phyloP scores from a whole-genome alignment of 306 rosid genomes.

The Castanopsis chinensis region DNA sequence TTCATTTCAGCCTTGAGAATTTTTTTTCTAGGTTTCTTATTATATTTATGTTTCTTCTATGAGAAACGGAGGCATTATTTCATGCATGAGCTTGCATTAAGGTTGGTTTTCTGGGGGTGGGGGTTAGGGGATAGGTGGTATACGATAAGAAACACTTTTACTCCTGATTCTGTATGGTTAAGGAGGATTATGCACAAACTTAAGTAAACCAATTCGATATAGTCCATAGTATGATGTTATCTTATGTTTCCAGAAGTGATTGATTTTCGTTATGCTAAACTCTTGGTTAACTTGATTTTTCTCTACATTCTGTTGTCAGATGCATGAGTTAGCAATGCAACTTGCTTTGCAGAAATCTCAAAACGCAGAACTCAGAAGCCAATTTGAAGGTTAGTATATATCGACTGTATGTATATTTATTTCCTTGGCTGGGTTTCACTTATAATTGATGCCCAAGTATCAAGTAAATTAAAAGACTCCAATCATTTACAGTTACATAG shows the following conservation, averaged over 20 bases:
- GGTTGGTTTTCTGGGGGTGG: neutral
- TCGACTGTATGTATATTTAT: neutral
- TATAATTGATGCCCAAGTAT: neutral
- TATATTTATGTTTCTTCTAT: neutral
- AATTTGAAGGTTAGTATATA: conserved; percentile 71
- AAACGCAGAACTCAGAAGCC: conserved; percentile 70
- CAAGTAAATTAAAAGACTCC: neutral
- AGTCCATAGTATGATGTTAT: neutral
- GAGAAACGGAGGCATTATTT: neutral
- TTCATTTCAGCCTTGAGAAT: neutral
- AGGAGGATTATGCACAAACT: neutral
- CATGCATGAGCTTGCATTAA: neutral
- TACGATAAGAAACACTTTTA: neutral
- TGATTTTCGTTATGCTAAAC: conserved; percentile 10
- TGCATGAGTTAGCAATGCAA: conserved; percentile 81
- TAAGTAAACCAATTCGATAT: neutral
- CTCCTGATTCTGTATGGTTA: neutral
- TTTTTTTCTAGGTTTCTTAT: neutral
- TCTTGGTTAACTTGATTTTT: neutral
- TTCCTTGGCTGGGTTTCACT: neutral
- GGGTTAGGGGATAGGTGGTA: neutral
- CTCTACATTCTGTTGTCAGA: conserved; percentile 35
- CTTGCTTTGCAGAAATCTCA: conserved; percentile 82
- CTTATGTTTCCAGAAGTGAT: neutral
- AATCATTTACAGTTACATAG: neutral